Evolutionary conservation across 345 rosid species (phyloP), one percentile per base, ranked within the genome.

Genomic region (Eucalyptus leucophloia): DNA sequence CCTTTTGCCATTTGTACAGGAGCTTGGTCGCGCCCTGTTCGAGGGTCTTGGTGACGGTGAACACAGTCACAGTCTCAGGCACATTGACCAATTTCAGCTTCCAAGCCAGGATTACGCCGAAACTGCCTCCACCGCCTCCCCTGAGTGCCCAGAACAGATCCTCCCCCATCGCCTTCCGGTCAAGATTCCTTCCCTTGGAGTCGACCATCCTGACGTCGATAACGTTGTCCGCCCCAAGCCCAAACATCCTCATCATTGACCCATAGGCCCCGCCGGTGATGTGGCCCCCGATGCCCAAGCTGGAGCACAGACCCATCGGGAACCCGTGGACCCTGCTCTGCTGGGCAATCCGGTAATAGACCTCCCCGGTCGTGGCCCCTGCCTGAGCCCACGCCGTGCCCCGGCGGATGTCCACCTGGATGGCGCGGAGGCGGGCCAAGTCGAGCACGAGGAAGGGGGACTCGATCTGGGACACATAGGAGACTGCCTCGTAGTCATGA

Each of bases 201-300:
- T 94, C 96, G 3, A 96, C 90, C 5, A 96, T 96, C 83, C 92
- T 90, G 21, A 96, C 98, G 86, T 96, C 98, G 8, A 96, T 49
- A 17, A 94, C 98, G 88, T 96, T 96, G 65, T 96, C 98, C 44
- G 93, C 97, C 34, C 95, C 99, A 2, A 96, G 97, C n/a, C 99
- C 98, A 42, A 91, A 96, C 86, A 94, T 96, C 88, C 97, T 92
- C 98, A 96, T 94, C 97, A 96, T 92, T 65, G 95, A 26, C 44
- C 97, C 97, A 67, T 95, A 95, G 11, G 96, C 98, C 14, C 97
- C 95, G 3, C 97, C 97, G 7, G 96, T 95, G 87, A 95, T 92
- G 72, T 94, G 96, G 6, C 97, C 97, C 2, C 96, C 97, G n/a
- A 94, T 26, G 49, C 98, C 98, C 86, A 96, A 81, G 77, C 96